phyloP scores from a whole-genome alignment of 2,329 filamentous ascomycete species.

The Sarocladium oryzae region DNA sequence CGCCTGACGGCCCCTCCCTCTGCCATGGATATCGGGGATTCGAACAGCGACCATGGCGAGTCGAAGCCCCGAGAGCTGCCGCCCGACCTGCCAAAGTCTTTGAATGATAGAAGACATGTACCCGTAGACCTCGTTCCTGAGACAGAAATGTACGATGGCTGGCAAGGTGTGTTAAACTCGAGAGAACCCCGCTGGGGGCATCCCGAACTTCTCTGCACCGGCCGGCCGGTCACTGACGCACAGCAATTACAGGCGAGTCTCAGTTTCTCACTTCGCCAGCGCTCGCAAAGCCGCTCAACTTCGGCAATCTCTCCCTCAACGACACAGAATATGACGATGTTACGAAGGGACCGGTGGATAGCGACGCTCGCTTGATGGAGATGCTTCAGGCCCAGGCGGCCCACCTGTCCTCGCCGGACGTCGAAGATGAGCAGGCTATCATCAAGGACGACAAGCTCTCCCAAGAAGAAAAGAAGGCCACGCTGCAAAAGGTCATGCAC shows the following conservation, averaged over 20 bases:
- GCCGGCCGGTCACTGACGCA: constrained; percentile 20
- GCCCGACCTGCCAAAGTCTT: constrained; percentile 78
- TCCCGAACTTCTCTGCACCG: too few relatives aligned
- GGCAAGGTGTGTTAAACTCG: constrained; percentile 71
- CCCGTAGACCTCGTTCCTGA: constrained; percentile 62
- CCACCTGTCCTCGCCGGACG: constrained; percentile 64
- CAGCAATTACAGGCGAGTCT: constrained; percentile 66
- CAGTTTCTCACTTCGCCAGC: constrained; percentile 88
- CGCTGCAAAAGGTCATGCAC: constrained; percentile 80
- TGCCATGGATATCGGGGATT: constrained; percentile 54
- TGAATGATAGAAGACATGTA: constrained; percentile 76
- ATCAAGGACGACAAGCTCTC: constrained; percentile 67
- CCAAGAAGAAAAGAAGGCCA: constrained; percentile 68
- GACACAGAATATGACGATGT: constrained; percentile 63
- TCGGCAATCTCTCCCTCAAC: constrained; percentile 74
- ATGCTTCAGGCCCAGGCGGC: constrained; percentile 93
- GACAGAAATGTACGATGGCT: constrained; percentile 97
- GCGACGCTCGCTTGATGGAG: constrained; percentile 82
- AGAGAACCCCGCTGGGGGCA: not conserved
- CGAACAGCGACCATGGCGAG: constrained; percentile 33
- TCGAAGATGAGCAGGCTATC: constrained; percentile 75
- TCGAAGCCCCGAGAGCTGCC: constrained; percentile 56
- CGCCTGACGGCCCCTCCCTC: constrained; percentile 28
- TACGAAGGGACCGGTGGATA: constrained; percentile 58
- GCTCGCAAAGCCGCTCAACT: constrained; percentile 74